A percentile compares a stretch with the other conserved stretches of the same genome.
Conservation (phyloP, 2,329 filamentous ascomycete species). For the Magnaporthiopsis incrustans region DNA sequence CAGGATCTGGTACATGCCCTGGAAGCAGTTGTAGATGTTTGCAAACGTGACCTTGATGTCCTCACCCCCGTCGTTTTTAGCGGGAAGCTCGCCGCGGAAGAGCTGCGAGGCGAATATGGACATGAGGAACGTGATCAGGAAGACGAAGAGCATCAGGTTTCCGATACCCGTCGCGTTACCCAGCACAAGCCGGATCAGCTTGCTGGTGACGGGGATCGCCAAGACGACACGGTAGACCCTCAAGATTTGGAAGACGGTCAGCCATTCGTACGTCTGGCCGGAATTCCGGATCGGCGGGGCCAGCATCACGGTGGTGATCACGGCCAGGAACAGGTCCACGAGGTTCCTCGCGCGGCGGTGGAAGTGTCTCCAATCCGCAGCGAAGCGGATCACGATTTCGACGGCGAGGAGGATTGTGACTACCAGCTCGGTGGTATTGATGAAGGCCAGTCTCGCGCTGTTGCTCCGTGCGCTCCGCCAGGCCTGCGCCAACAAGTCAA, state of each 20-base stretch:
- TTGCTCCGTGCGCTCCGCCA: conserved; percentile 72
- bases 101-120: conserved; percentile 91
- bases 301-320: conserved; percentile 78
- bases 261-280: conserved; percentile 70
- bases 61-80: conserved; percentile 51
- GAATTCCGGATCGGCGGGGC: conserved; percentile 71
- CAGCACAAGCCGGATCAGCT: conserved; percentile 79
- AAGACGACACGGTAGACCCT: conserved; percentile 88
- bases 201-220: conserved; percentile 77
- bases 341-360: conserved; percentile 66
- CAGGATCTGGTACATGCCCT: conserved; percentile 95
- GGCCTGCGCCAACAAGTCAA: conserved; percentile 71
- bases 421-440: conserved; percentile 63
- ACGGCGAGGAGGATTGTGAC: conserved; percentile 71
- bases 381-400: conserved; percentile 76
- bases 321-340: conserved; percentile 67
- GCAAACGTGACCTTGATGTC: conserved; percentile 68
- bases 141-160: conserved; percentile 94
- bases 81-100: conserved; percentile 77
- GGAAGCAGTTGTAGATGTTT: conserved; percentile 89
- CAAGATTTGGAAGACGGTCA: conserved; percentile 88
- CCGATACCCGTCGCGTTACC: conserved; percentile 87
- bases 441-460: conserved; percentile 48
- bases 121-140: conserved; percentile 87
- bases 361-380: conserved; percentile 74